phyloP scores from a whole-genome alignment of 805 yeast species.

The Monosporozyma yasuniensis region DNA sequence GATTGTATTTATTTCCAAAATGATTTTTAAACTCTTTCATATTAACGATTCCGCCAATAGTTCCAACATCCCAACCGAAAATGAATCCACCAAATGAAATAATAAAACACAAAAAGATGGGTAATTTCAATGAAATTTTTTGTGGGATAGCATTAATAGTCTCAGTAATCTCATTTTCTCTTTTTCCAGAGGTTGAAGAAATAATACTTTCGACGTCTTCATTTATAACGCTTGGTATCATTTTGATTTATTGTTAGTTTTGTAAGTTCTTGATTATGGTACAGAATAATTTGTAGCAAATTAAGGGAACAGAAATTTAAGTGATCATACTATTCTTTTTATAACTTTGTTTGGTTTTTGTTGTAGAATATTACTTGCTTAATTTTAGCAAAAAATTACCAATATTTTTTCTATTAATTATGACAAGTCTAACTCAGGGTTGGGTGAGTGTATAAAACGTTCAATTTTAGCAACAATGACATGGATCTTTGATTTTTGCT shows the following conservation, averaged over 20 bases:
- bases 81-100: slow-evolving; percentile 66
- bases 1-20: slow-evolving; percentile 37
- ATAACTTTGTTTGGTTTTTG: neutral
- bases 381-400: neutral
- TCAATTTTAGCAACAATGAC: no score
- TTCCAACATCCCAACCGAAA: slow-evolving; percentile 71
- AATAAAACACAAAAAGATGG: slow-evolving; percentile 38
- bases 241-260: neutral
- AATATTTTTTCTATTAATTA: no score
- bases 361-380: neutral
- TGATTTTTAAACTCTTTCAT: slow-evolving; percentile 45
- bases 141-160: neutral
- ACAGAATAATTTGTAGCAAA: no score
- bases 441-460: no score
- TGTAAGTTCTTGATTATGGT: neutral
- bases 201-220: neutral
- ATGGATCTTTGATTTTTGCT: no score
- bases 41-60: slow-evolving; percentile 61
- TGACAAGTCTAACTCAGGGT: no score
- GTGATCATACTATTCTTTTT: neutral
- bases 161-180: neutral
- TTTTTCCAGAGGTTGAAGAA: neutral
- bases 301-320: no score
- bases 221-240: neutral
- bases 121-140: slow-evolving; percentile 3